Evolutionary conservation across 305 asterid species (phyloP), one percentile per base, ranked within the genome.

Genomic region (Fraxinus ornus): DNA sequence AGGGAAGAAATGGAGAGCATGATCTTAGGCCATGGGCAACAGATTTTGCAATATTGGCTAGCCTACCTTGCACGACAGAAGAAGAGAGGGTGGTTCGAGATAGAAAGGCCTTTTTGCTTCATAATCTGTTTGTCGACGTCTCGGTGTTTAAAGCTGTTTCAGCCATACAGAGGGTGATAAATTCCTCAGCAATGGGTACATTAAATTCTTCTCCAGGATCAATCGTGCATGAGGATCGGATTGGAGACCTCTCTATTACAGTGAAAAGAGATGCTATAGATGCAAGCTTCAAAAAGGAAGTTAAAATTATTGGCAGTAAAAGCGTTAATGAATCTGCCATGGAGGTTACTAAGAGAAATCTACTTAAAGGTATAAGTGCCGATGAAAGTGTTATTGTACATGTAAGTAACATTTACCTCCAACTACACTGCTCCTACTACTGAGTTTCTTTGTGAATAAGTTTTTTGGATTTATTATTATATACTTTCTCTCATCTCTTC

Each of bases 51-150:
- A 85, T 90, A 83, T 85, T 97, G 93, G 98, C 97, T 36, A 91
- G 81, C 84, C 89, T 95, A 36, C 97, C 99, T 74, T 95, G 98
- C 91, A 93, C 91, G 87, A 94, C 98, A 55, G 98, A 97, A 82
- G 99, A 97, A 75, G 99, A 95, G 88, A 95, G 99, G 88, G 95
- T 90, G 81, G 89, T 92, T 77, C 91, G 99, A 70, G 99, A 97
- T 83, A 92, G 99, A 75, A 97, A 97, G 90, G 99, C 98, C 15
- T 97, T 97, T 88, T 91, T 97, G 92, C 94, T 97, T 87, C 99
- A 97, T 84, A 95, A 90, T 89, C 97, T 95, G 79, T 97, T 97
- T 87, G 88, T 97, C 71, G 99, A 97, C 78, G 97, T 95, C 81
- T 84, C 99, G 66, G 88, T 88, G 83, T 88, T 91, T 85, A 94